phyloP scores from a whole-genome alignment of 352 stramenopile species.

The Phytophthora capsici region DNA sequence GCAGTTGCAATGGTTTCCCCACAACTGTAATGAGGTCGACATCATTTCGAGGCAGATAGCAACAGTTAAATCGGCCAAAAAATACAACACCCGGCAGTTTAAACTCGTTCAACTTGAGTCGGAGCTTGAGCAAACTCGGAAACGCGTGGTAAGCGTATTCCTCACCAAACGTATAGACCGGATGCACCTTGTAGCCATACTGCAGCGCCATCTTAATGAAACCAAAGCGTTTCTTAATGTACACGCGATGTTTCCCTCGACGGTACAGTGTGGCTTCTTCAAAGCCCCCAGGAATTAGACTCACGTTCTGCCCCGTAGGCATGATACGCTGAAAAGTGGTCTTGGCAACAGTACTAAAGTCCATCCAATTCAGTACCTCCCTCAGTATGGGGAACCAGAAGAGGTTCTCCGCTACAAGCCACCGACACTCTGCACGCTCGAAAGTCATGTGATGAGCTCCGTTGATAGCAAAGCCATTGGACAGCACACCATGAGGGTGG shows the following conservation, averaged over 20 bases:
- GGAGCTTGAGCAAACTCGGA: slow-evolving; percentile 64
- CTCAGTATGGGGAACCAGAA: slow-evolving; percentile 67
- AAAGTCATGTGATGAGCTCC: slow-evolving; percentile 58
- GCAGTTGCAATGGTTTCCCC: slow-evolving; percentile 82
- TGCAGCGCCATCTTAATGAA: slow-evolving; percentile 93
- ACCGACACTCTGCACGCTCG: slow-evolving; percentile 48
- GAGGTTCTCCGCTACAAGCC: slow-evolving; percentile 73
- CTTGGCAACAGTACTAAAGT: slow-evolving; percentile 58
- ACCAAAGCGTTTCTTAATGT: slow-evolving; percentile 86
- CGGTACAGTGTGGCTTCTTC: slow-evolving; percentile 93
- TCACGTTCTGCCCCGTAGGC: slow-evolving; percentile 58
- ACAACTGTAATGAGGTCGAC: slow-evolving; percentile 89
- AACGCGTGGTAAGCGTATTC: slow-evolving; percentile 84
- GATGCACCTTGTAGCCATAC: slow-evolving; percentile 86
- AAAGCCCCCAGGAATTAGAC: slow-evolving; percentile 92
- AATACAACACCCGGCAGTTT: slow-evolving; percentile 84
- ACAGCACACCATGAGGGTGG: slow-evolving; percentile 71
- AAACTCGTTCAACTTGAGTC: slow-evolving; percentile 79
- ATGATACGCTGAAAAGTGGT: slow-evolving; percentile 53
- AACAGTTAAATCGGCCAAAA: slow-evolving; percentile 62
- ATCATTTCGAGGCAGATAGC: slow-evolving; percentile 78
- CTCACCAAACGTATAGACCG: slow-evolving; percentile 93
- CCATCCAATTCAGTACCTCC: slow-evolving; percentile 66
- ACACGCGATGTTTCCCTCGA: slow-evolving; percentile 83
- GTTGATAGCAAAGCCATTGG: slow-evolving; percentile 58